phyloP scores from a whole-genome alignment of 495 filamentous ascomycete species.

The Cercophora scortea region DNA sequence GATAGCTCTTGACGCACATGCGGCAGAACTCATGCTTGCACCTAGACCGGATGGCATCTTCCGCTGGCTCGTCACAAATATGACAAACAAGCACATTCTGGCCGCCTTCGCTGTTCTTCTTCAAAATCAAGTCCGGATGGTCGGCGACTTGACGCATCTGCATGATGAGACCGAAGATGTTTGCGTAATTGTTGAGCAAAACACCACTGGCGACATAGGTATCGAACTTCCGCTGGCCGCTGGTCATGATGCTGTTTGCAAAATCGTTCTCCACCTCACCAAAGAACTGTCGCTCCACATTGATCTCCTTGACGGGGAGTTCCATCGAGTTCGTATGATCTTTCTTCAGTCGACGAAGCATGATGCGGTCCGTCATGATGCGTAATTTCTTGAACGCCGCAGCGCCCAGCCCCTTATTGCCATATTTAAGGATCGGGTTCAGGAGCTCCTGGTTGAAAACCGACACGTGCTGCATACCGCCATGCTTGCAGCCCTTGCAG shows the following conservation, averaged over 20 bases:
- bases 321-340: constrained; percentile 92
- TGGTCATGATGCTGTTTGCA: constrained; percentile 90
- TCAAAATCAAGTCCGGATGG: constrained; percentile 88
- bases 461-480: constrained; percentile 79
- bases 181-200: constrained; percentile 93
- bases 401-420: constrained; percentile 46
- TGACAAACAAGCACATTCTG: constrained; percentile 87
- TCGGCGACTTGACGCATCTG: constrained; percentile 96
- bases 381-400: constrained; percentile 73
- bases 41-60: constrained; percentile 83
- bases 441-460: constrained; percentile 94
- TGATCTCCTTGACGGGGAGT: constrained; percentile 86
- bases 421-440: constrained; percentile 61
- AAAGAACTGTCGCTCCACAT: constrained; percentile 89
- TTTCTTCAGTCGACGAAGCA: constrained; percentile 87
- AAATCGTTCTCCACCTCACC: constrained; percentile 92
- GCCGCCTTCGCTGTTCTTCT: constrained; percentile 74
- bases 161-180: constrained; percentile 84
- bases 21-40: constrained; percentile 97
- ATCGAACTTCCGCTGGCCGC: constrained; percentile 77
- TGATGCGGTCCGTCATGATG: constrained; percentile 79
- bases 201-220: constrained; percentile 93
- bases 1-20: constrained; percentile 75
- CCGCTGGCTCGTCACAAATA: constrained; percentile 91
- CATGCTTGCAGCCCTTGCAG: constrained; percentile 57